Base-by-base conservation (phyloP, 2,329 filamentous ascomycete genomes). In the Pseudocercospora crystallina region DNA sequence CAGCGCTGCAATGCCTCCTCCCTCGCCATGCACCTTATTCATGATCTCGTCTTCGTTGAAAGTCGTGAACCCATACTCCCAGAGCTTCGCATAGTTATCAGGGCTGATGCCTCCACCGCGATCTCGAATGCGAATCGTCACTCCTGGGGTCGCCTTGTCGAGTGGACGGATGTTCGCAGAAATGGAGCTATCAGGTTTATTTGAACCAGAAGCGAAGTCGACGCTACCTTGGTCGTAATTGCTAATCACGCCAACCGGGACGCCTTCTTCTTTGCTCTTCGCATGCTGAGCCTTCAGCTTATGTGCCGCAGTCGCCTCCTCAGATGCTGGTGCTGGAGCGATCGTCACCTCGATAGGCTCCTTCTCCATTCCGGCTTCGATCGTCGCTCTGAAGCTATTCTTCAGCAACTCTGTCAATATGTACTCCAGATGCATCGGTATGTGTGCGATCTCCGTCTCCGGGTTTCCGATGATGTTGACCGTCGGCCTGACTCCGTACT, bases 41-140 rank as follows among this genome's bases (percentile, higher is more conserved):
- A 70, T 68, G 9, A 74, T 73, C 54, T 78, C 70, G 35, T 85
- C 80, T 15, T 89, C 89, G 49, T 83, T 86, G 70, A 97, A 97
- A 0, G 94, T 99, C 14, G 92, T 96, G 69, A 96, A 99, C 56
- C 89, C 94, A 69, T 97, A 99, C 5, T 90, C 91, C 91, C 94
- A 99, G 51, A 99, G 91, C 60, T 92, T 86, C 4, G 86, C 84
- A 31, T 94, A 74, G 26, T 94, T 85, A 12, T 91, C 88, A 0
- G 91, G 89, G 1, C 84, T 81, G 49, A 99, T 97, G 32, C 94
- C 94, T 36, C 92, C 92, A 43, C 94, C 94, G n/a, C 90, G 85
- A 68, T 99, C 94, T 8, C 94, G 85, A 61, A 99, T 96, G 17
- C 94, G 84, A 61, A 99, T 95, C 0, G 94, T 97, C 10, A 99